phyloP scores from a whole-genome alignment of 2,329 filamentous ascomycete genomes.

The Cytospora piceicola region DNA sequence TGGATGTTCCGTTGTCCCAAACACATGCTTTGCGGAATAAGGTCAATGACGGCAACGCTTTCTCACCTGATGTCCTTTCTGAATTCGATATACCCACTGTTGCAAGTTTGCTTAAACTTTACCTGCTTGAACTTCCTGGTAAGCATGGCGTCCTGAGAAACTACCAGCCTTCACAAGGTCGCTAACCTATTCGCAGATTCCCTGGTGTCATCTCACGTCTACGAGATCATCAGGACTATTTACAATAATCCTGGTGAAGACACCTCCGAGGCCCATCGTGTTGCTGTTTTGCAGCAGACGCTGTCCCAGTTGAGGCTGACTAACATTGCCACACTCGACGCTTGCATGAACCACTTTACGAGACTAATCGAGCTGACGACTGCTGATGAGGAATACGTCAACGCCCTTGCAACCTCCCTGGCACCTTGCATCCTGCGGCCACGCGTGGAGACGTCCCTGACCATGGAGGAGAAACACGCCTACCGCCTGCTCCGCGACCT shows the following conservation, averaged over 20 bases:
- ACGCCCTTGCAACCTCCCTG: conserved; percentile 72
- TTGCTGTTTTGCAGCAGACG: conserved; percentile 93
- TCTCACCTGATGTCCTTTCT: conserved; percentile 75
- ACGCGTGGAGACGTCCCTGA: conserved; percentile 83
- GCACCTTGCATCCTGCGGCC: conserved; percentile 89
- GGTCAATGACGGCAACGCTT: conserved; percentile 85
- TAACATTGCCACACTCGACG: conserved; percentile 98
- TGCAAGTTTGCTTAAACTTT: conserved; percentile 89
- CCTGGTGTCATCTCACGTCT: conserved; percentile 96
- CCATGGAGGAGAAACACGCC: conserved; percentile 92
- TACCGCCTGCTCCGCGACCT: conserved; percentile 90
- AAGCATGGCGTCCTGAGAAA: conserved; percentile 42
- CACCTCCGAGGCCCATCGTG: conserved; percentile 74
- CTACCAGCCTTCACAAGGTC: not conserved
- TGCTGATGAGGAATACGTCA: conserved; percentile 84
- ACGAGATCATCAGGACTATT: conserved; percentile 97
- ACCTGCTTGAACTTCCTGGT: conserved; percentile 93
- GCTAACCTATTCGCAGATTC: conserved; percentile 67
- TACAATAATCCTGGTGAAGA: conserved; percentile 70
- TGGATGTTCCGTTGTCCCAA: conserved; percentile 83
- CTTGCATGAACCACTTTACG: conserved; percentile 97
- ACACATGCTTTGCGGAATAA: conserved; percentile 82
- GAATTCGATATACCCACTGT: conserved; percentile 94
- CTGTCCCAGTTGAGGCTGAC: conserved; percentile 92
- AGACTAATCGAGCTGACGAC: conserved; percentile 95